A percentile compares a stretch with the other conserved stretches of the same genome.
Evolutionary conservation across 257 asterid genomes (phyloP).

Genomic region (Solanum tarijense): DNA sequence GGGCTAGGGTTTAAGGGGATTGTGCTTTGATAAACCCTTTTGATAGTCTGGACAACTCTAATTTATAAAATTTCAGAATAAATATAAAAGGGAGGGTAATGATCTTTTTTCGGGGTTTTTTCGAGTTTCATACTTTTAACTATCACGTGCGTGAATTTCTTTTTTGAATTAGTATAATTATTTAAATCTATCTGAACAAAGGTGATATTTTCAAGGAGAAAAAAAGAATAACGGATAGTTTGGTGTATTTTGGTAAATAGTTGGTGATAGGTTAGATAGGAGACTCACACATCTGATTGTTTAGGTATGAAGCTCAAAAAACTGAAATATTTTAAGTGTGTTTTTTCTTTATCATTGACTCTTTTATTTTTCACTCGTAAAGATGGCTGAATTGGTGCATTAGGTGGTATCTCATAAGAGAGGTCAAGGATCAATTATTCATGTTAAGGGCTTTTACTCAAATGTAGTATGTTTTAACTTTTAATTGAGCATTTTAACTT

Average conservation of each 20-base stretch:
- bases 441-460: neutral
- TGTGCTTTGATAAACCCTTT: neutral
- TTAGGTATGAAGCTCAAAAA: neutral
- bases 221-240: neutral
- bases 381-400: neutral
- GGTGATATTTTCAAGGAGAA: neutral
- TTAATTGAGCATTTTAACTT: neutral
- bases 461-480: too few species aligned
- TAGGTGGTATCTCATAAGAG: too few species aligned
- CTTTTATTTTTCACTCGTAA: neutral
- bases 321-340: too few species aligned
- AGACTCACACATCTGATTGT: neutral
- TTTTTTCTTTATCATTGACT: too few species aligned
- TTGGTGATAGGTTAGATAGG: too few species aligned
- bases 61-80: neutral
- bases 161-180: too few species aligned
- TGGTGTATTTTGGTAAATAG: neutral
- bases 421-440: too few species aligned
- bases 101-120: neutral
- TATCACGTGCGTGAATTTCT: too few species aligned
- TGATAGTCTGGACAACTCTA: neutral
- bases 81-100: neutral
- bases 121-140: neutral
- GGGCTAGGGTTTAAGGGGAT: constrained; percentile 22
- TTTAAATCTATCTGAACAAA: neutral